Percentiles rank a stretch among this genome's conserved stretches.
Evolutionary conservation across 2,329 filamentous ascomycete genomes (phyloP).

Genomic region (Colletotrichum echinochloae): DNA sequence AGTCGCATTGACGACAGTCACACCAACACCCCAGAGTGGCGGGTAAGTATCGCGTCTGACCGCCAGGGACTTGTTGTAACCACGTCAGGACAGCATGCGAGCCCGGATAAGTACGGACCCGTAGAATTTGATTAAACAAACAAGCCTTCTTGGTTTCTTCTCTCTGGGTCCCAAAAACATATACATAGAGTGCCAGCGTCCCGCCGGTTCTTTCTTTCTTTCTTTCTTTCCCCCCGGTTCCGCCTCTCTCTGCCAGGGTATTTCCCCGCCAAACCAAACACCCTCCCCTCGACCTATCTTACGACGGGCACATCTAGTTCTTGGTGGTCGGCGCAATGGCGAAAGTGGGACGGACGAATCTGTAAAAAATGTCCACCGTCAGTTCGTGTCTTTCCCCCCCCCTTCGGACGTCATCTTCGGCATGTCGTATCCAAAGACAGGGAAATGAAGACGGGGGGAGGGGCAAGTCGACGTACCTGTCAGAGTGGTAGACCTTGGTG

Average conservation of each 20-base stretch:
- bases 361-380: constrained; percentile 51
- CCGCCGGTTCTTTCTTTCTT: neutral
- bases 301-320: constrained; percentile 55
- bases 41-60: neutral
- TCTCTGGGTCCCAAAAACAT: constrained; percentile 18
- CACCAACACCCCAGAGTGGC: neutral
- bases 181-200: constrained; percentile 21
- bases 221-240: too few species aligned
- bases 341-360: constrained; percentile 86
- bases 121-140: constrained; percentile 11
- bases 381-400: neutral
- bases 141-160: constrained; percentile 4
- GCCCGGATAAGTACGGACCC: neutral
- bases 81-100: neutral
- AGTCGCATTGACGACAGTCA: neutral
- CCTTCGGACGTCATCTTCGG: neutral
- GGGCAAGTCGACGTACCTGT: constrained; percentile 72
- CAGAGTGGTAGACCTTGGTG: constrained; percentile 86
- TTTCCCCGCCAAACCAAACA: too few species aligned
- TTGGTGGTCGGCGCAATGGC: constrained; percentile 75
- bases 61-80: neutral
- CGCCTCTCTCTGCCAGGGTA: neutral
- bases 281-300: too few species aligned
- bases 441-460: fast-evolving
- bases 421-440: neutral